A percentile compares a stretch with the other conserved stretches of the same genome.
phyloP scores from a whole-genome alignment of 2,329 filamentous ascomycete genomes.

The Xylaria sp. region DNA sequence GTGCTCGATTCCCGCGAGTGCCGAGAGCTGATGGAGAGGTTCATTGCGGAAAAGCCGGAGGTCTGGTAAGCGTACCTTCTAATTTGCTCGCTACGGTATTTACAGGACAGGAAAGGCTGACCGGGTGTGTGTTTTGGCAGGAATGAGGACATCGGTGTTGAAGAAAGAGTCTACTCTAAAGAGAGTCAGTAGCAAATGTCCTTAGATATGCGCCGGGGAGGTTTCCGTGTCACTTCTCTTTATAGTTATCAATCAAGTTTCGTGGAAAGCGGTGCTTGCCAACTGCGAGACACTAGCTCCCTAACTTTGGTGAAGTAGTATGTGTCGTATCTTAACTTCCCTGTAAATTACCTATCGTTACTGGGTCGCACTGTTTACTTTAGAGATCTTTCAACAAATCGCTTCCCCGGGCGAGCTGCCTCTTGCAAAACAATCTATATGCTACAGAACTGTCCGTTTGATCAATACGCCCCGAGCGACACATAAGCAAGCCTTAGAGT shows the following conservation, averaged over 20 bases:
- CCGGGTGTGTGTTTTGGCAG: slow-evolving; percentile 27
- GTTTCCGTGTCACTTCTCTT: not conserved
- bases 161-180: slow-evolving; percentile 48
- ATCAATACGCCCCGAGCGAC: not conserved
- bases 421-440: not conserved
- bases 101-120: not conserved
- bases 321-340: not conserved
- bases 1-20: slow-evolving; percentile 74
- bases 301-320: not conserved
- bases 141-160: slow-evolving; percentile 50
- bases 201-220: not conserved
- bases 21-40: slow-evolving; percentile 75
- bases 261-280: not conserved
- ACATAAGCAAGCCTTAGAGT: not conserved
- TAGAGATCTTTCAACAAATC: not conserved
- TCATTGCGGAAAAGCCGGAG: slow-evolving; percentile 77
- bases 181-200: slow-evolving; percentile 33
- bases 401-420: not conserved
- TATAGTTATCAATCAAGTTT: not conserved
- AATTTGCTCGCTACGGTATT: not conserved
- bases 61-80: slow-evolving; percentile 67
- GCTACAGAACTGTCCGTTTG: not conserved
- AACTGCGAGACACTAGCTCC: not conserved
- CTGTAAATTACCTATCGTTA: not conserved
- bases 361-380: not conserved